These are phyloP conservation scores for Podaxis rugospora DNA, from an alignment of 768 basidiomycete species.

Conservation along the genomic window DNA sequence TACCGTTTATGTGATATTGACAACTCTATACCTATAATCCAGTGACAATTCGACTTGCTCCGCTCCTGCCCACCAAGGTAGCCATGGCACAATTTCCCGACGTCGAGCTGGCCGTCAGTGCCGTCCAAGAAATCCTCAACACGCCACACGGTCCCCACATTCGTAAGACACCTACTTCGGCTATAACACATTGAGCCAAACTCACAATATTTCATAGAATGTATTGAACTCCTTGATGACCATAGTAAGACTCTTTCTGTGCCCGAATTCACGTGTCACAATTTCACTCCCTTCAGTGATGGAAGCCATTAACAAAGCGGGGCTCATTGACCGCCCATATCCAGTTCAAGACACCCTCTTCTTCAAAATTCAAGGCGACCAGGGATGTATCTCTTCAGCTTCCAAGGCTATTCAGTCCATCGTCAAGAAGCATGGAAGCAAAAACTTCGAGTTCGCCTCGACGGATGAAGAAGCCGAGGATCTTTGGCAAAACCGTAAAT, in stretches of 20 bases:
- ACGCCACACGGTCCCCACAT: slow-evolving; percentile 66
- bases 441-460: slow-evolving; percentile 65
- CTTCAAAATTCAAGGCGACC: slow-evolving; percentile 87
- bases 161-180: slow-evolving; percentile 41
- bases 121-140: slow-evolving; percentile 78
- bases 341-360: slow-evolving; percentile 78
- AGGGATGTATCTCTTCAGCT: slow-evolving; percentile 50
- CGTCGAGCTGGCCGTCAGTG: slow-evolving; percentile 71
- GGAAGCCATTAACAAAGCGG: slow-evolving; percentile 67
- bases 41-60: slow-evolving; percentile 83
- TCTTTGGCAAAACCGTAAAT: slow-evolving; percentile 85
- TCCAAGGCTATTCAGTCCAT: slow-evolving; percentile 57
- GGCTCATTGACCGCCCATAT: slow-evolving; percentile 55
- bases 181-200: neutral
- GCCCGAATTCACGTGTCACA: neutral
- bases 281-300: slow-evolving; percentile 48
- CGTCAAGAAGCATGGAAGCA: slow-evolving; percentile 63
- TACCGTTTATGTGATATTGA: neutral
- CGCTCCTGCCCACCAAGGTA: slow-evolving; percentile 76
- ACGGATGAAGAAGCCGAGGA: slow-evolving; percentile 72
- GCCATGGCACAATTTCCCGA: slow-evolving; percentile 85
- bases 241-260: slow-evolving; percentile 39
- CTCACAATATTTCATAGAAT: slow-evolving; percentile 45
- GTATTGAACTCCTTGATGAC: slow-evolving; percentile 83
- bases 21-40: neutral